These are phyloP conservation scores for Ophiostoma himal-ulmi DNA, from an alignment of 2,329 filamentous ascomycete genomes.

Conservation along the genomic window DNA sequence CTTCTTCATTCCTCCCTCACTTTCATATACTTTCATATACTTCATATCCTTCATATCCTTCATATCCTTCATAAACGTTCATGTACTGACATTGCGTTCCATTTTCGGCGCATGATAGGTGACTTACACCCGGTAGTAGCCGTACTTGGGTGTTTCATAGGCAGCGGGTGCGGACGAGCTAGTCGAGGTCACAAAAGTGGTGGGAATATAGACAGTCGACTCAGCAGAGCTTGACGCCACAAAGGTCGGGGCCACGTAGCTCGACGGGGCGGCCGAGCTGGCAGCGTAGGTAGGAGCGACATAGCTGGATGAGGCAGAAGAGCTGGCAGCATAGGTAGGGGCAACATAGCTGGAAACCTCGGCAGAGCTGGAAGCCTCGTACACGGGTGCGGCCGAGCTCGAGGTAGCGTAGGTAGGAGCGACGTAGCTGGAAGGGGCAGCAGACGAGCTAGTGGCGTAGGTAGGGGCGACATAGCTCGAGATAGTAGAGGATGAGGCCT, in stretches of 20 bases:
- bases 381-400: background rate
- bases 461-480: background rate
- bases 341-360: background rate
- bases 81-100: background rate
- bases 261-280: background rate
- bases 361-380: too few relatives aligned
- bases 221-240: background rate
- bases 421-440: background rate
- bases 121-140: background rate
- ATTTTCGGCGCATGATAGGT: background rate
- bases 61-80: background rate
- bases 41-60: background rate
- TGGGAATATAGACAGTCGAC: background rate
- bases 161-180: background rate
- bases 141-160: background rate
- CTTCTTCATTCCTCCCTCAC: background rate
- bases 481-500: background rate
- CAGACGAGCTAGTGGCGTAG: background rate
- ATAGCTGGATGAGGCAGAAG: too few relatives aligned
- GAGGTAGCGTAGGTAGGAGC: background rate
- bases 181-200: background rate
- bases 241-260: background rate
- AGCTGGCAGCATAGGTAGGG: background rate
- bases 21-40: background rate
- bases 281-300: background rate